Evolutionary conservation across 768 basidiomycete genomes (phyloP).

Genomic region (Boletus rubropictus): DNA sequence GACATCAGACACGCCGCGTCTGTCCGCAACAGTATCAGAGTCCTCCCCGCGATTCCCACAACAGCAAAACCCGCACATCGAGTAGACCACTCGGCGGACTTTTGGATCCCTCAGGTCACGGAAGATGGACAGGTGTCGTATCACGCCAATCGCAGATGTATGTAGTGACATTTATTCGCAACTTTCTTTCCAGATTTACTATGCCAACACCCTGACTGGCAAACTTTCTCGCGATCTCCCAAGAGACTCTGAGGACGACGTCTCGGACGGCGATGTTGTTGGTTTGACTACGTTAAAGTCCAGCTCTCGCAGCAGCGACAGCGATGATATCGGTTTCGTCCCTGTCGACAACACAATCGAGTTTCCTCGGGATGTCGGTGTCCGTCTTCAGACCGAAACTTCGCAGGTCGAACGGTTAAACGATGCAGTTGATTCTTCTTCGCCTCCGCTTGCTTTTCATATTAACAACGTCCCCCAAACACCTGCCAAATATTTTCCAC

Average conservation of each 20-base stretch:
- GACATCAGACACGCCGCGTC: conserved; percentile 2
- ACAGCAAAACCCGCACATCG: not conserved
- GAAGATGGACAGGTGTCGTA: conserved; percentile 68
- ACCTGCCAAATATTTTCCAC: conserved; percentile 4
- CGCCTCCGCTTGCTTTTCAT: not conserved
- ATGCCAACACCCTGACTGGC: conserved; percentile 83
- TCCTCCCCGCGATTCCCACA: conserved; percentile 26
- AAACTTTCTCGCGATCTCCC: conserved; percentile 78
- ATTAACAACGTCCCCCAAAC: not conserved
- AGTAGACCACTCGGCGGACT: conserved; percentile 48
- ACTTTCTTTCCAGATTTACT: conserved; percentile 64
- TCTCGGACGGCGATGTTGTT: conserved; percentile 51
- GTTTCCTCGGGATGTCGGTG: not conserved
- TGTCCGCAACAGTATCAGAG: conserved; percentile 23
- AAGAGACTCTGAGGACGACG: conserved; percentile 53
- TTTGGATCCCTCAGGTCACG: conserved; percentile 88
- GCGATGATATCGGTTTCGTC: conserved; percentile 42
- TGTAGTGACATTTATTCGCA: not conserved
- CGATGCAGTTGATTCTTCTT: not conserved
- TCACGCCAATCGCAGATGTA: conserved; percentile 1
- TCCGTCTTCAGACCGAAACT: not conserved
- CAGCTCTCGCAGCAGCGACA: conserved; percentile 45
- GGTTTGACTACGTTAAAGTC: conserved; percentile 46
- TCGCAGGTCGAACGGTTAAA: not conserved
- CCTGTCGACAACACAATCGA: conserved; percentile 19